These are phyloP conservation scores for Acacia acuminata DNA, from an alignment of 306 rosid species.

Conservation along the genomic window DNA sequence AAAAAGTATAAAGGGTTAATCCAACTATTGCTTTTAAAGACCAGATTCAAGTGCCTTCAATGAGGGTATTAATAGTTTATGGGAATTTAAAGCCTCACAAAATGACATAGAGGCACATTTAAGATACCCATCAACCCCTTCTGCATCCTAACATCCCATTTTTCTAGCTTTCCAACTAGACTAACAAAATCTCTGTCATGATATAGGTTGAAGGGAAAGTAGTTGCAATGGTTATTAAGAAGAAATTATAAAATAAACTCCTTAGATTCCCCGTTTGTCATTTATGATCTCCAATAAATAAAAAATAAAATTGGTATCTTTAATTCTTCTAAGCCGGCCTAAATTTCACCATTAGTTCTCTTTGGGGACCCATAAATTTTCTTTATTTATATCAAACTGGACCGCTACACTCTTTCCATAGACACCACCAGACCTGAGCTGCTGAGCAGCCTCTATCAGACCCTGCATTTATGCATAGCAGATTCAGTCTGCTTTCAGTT, in stretches of 20 bases:
- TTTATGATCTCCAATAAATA: not conserved
- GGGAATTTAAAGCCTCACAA: constrained; percentile 40
- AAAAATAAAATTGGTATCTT: constrained; percentile 14
- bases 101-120: constrained; percentile 40
- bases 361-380: constrained; percentile 46
- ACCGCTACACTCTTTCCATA: constrained; percentile 46
- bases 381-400: constrained; percentile 57
- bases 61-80: constrained; percentile 3
- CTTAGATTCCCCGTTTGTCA: constrained; percentile 8
- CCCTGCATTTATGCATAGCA: constrained; percentile 49
- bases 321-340: constrained; percentile 28
- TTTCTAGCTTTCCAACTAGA: constrained; percentile 54
- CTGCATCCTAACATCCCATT: constrained; percentile 48
- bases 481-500: constrained; percentile 47
- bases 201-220: constrained; percentile 36
- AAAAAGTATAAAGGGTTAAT: constrained; percentile 27
- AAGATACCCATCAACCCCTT: constrained; percentile 56
- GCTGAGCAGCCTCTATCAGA: constrained; percentile 29
- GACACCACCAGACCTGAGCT: constrained; percentile 33
- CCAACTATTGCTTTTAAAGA: constrained; percentile 37
- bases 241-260: constrained; percentile 7
- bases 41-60: constrained; percentile 44
- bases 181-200: constrained; percentile 48
- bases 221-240: constrained; percentile 10
- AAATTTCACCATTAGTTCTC: constrained; percentile 35